Percentiles rank a stretch among this genome's conserved stretches.
Conservation (phyloP, 1,139 yeast genomes). For the Taiozyma sp. region DNA sequence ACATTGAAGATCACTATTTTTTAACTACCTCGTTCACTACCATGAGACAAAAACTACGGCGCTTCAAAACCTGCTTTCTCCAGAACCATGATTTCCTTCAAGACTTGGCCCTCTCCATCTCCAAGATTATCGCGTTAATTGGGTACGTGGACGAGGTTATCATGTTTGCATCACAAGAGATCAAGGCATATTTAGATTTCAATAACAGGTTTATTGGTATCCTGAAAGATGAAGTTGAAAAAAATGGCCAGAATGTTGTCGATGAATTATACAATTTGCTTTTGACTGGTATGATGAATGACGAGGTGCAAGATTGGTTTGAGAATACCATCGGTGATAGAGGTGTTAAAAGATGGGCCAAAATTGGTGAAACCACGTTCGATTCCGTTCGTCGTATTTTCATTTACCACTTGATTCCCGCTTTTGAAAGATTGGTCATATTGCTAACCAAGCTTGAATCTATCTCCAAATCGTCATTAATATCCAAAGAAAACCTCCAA, state of each 20-base stretch:
- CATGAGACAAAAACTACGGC: constrained; percentile 16
- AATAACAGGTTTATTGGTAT: constrained; percentile 33
- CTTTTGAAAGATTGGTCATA: constrained; percentile 52
- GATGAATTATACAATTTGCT: constrained; percentile 45
- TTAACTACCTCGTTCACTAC: constrained; percentile 19
- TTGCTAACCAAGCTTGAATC: constrained; percentile 46
- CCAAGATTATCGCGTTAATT: constrained; percentile 29
- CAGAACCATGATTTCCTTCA: constrained; percentile 17
- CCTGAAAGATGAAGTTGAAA: constrained; percentile 20
- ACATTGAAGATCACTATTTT: constrained; percentile 14
- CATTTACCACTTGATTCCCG: constrained; percentile 50
- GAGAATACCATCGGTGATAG: constrained; percentile 58
- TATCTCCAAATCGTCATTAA: constrained; percentile 24
- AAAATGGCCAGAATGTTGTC: constrained; percentile 24
- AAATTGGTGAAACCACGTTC: constrained; percentile 44
- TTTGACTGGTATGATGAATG: constrained; percentile 53
- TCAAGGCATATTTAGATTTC: constrained; percentile 38
- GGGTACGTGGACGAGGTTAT: constrained; percentile 40
- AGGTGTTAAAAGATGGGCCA: constrained; percentile 57
- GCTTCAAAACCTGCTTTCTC: constrained; percentile 9
- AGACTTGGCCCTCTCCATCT: constrained; percentile 27
- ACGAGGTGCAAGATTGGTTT: constrained; percentile 44
- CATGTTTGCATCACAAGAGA: constrained; percentile 32
- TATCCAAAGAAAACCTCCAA: constrained; percentile 30
- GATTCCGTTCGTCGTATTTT: constrained; percentile 43